These are phyloP conservation scores for Agarophyton chilense DNA, from an alignment of 23 red algal species.

Conservation along the genomic window DNA sequence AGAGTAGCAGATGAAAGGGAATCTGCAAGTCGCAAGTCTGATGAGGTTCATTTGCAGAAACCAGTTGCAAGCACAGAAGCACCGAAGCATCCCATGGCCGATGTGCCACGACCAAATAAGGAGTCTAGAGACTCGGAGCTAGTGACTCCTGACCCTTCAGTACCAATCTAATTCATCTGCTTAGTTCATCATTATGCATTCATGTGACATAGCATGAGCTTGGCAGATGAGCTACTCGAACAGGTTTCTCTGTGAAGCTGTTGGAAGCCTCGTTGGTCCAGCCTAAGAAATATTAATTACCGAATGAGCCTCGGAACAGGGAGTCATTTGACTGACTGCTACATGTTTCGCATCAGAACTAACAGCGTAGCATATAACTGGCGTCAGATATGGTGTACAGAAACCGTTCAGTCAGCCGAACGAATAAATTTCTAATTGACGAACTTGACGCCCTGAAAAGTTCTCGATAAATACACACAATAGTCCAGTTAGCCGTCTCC, in stretches of 20 bases:
- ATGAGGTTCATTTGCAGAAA: not conserved
- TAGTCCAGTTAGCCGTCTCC: not conserved
- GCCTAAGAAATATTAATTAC: too few species aligned
- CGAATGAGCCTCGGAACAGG: too few species aligned
- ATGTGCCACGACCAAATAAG: conserved; percentile 27
- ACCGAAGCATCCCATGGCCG: conserved; percentile 60
- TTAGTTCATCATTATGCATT: too few species aligned
- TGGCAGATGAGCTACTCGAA: not conserved
- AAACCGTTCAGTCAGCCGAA: too few species aligned
- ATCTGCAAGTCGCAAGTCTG: not conserved
- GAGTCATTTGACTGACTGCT: too few species aligned
- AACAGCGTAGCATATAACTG: too few species aligned
- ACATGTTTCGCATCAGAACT: too few species aligned
- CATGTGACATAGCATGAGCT: not conserved
- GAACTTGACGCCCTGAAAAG: conserved; percentile 26
- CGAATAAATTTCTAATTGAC: not conserved
- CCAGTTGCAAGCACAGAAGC: conserved; percentile 34
- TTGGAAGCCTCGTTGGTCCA: too few species aligned
- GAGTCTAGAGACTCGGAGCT: conserved; percentile 10
- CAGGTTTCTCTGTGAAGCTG: not conserved
- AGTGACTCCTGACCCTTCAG: too few species aligned
- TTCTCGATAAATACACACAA: not conserved
- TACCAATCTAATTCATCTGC: not conserved
- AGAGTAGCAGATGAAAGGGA: conserved; percentile 53
- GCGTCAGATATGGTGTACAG: too few species aligned